Percentiles rank a stretch among this genome's conserved stretches.
Evolutionary conservation across 2,329 filamentous ascomycete species (phyloP).

Genomic region (Aspergillus sp.): DNA sequence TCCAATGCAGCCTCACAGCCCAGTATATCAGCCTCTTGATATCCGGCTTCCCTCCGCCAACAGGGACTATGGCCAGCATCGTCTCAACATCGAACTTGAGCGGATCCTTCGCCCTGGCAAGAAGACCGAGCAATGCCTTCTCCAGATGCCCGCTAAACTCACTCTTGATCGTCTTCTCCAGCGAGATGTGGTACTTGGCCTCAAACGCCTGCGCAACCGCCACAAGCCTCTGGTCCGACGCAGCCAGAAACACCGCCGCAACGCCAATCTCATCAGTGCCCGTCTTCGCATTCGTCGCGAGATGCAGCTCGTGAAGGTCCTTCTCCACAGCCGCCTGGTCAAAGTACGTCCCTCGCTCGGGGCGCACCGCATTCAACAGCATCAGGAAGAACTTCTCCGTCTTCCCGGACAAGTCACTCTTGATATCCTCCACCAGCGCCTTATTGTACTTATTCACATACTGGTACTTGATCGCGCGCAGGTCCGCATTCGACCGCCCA

Average conservation of each 20-base stretch:
- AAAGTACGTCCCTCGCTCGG: slow-evolving; percentile 70
- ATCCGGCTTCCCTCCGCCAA: slow-evolving; percentile 62
- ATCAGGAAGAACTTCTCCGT: slow-evolving; percentile 81
- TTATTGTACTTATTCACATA: slow-evolving; percentile 66
- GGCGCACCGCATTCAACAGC: slow-evolving; percentile 67
- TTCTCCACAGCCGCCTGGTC: slow-evolving; percentile 68
- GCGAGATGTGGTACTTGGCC: slow-evolving; percentile 62
- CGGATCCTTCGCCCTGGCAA: slow-evolving; percentile 68
- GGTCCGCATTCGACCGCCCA: slow-evolving; percentile 72
- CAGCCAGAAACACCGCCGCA: slow-evolving; percentile 68
- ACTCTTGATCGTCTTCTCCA: slow-evolving; percentile 29
- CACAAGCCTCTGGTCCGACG: slow-evolving; percentile 74
- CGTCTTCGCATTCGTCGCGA: slow-evolving; percentile 67
- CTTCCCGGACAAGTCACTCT: slow-evolving; percentile 72
- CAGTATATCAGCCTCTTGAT: slow-evolving; percentile 39
- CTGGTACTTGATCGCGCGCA: slow-evolving; percentile 72
- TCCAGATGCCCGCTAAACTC: slow-evolving; percentile 85
- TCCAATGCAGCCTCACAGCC: slow-evolving; percentile 70
- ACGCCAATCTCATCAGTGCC: slow-evolving; percentile 75
- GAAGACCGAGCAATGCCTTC: slow-evolving; percentile 70
- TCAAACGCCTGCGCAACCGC: slow-evolving; percentile 72
- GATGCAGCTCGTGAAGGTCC: slow-evolving; percentile 72
- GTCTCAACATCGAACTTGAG: slow-evolving; percentile 73
- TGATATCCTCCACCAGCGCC: slow-evolving; percentile 67
- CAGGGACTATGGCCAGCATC: slow-evolving; percentile 74